These are phyloP conservation scores for Fragilariopsis cylindrus DNA, from an alignment of 108 stramenopile genomes.

Conservation along the genomic window DNA sequence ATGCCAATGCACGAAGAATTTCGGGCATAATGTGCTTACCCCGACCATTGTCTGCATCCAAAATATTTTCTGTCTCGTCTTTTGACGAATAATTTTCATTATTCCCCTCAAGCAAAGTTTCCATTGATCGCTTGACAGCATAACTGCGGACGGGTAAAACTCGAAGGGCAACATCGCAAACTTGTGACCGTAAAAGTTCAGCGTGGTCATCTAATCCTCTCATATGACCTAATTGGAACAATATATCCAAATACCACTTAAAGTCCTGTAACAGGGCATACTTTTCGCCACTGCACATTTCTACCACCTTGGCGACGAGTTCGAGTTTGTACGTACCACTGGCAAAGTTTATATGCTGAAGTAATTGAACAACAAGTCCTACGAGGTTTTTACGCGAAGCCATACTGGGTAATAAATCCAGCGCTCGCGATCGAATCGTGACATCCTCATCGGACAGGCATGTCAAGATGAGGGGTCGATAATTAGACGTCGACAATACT, in stretches of 20 bases:
- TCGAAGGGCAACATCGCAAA: slow-evolving; percentile 93
- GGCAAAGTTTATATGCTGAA: slow-evolving; percentile 88
- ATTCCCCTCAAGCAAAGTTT: slow-evolving; percentile 58
- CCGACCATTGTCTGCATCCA: slow-evolving; percentile 40
- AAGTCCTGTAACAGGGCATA: slow-evolving; percentile 92
- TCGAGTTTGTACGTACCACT: slow-evolving; percentile 90
- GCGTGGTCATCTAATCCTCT: slow-evolving; percentile 73
- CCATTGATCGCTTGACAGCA: slow-evolving; percentile 82
- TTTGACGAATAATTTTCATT: slow-evolving; percentile 8
- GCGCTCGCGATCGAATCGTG: slow-evolving; percentile 94
- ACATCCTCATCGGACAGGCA: slow-evolving; percentile 98
- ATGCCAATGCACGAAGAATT: slow-evolving; percentile 90
- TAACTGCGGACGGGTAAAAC: slow-evolving; percentile 93
- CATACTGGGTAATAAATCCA: slow-evolving; percentile 95
- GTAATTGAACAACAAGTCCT: slow-evolving; percentile 91
- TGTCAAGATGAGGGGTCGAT: slow-evolving; percentile 86
- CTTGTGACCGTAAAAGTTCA: slow-evolving; percentile 83
- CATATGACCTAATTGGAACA: slow-evolving; percentile 85
- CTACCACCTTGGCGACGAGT: slow-evolving; percentile 91
- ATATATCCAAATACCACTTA: slow-evolving; percentile 92
- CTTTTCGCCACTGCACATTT: slow-evolving; percentile 92
- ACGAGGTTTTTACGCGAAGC: slow-evolving; percentile 91
- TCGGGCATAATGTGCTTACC: slow-evolving; percentile 65
- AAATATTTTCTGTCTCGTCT: slow-evolving; percentile 15
- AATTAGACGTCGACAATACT: slow-evolving; percentile 78